Base-by-base conservation (phyloP, 805 yeast species). In the Sugiyamaella boreocaroliniensis region DNA sequence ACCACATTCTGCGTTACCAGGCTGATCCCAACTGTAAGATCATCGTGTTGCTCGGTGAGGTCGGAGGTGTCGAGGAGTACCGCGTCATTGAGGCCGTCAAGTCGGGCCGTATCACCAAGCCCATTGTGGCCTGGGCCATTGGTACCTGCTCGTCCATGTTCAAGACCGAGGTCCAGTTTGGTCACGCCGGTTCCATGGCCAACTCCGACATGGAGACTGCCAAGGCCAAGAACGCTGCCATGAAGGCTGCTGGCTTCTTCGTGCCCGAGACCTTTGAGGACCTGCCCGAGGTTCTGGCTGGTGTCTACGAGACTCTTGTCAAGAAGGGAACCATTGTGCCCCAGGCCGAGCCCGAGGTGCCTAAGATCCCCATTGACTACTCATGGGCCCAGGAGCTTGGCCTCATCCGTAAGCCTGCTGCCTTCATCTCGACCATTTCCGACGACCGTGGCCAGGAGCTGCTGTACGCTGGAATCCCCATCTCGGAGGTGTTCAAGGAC, bases 171-270 rank as follows among this genome's bases (percentile, higher is more conserved):
- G 77, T 73, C 43, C 77, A 73, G 66, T 73, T 73, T 54, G 86
- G 86, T 58, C 86, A 81, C 71, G 86, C 86, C 56, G 86, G 86
- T 66, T 81, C 86, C 65, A 78, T 81, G 71, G 82, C 84, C 64
- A 79, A 83, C 70, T 81, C 84, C 60, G 82, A 82, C 69, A 76
- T 78, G 68, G 86, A 83, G 73, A 83, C 84, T 56, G 86, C 86
- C 57, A 73, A 70, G 62, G 75, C 83, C 65, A 81, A 81, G 76
- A 81, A 81, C 65, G 78, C 79, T 58, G 83, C 86, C 61, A 89
- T 92, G 73, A 85, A 87, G 71, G 85, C 84, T 61, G 98, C 98
- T 19, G 99, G 99, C 1, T 89, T 92, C 72, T 81, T 83, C 63
- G 93, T 88, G 51, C 96, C 96, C 61, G 87, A 85, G 56, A 88